These are phyloP conservation scores for Asterophora parasitica DNA, from an alignment of 768 basidiomycete species.

Conservation along the genomic window DNA sequence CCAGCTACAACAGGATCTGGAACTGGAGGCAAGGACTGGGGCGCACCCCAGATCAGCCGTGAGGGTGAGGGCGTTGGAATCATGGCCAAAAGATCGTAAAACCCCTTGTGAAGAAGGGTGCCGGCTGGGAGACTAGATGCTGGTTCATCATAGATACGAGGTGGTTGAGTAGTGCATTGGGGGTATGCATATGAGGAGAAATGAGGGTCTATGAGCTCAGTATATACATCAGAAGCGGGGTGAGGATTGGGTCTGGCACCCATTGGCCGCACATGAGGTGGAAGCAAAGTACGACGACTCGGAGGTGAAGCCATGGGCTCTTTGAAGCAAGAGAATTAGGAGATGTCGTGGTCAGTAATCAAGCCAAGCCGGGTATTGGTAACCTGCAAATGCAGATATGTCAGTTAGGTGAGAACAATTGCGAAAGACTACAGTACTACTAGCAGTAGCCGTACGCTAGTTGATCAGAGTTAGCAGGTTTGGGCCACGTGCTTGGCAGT, in stretches of 20 bases:
- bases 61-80: constrained; percentile 71
- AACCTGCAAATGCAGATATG: not conserved
- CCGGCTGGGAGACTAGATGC: constrained; percentile 56
- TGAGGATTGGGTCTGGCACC: constrained; percentile 26
- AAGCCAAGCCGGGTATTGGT: not conserved
- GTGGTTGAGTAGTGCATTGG: constrained; percentile 31
- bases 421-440: not conserved
- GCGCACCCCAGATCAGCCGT: constrained; percentile 53
- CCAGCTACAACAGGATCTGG: constrained; percentile 50
- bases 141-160: constrained; percentile 37
- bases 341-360: not conserved
- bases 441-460: not conserved
- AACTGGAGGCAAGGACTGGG: constrained; percentile 25
- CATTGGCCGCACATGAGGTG: constrained; percentile 23
- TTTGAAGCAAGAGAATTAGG: not conserved
- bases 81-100: constrained; percentile 80
- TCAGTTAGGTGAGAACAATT: not conserved
- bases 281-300: constrained; percentile 26
- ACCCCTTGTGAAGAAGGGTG: constrained; percentile 82
- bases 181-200: constrained; percentile 40
- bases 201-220: constrained; percentile 31
- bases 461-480: constrained; percentile 11
- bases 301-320: constrained; percentile 1
- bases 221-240: constrained; percentile 23
- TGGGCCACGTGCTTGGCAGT: constrained; percentile 5